Evolutionary conservation across 192 early-diverging fungal species (phyloP).

Genomic region (Phycomyces blakesleeanus): DNA sequence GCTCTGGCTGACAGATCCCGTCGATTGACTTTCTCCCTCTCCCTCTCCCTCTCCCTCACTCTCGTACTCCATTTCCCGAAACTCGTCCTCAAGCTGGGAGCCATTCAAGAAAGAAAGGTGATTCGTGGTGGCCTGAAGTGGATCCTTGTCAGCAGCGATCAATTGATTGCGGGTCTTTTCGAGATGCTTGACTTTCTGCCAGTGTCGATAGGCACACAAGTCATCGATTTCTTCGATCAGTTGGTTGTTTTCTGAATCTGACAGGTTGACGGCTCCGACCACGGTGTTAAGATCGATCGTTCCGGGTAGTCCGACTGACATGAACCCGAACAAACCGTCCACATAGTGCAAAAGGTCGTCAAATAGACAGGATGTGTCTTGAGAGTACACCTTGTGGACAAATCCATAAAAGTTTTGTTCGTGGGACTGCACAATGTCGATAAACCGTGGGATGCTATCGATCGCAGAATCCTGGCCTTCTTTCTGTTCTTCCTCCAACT

Average conservation of each 20-base stretch:
- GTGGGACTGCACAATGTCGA: conserved; percentile 41
- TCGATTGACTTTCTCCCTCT: background rate
- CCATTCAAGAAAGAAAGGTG: background rate
- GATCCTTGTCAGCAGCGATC: conserved; percentile 1
- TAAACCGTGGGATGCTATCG: conserved; percentile 35
- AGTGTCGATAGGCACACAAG: conserved; percentile 13
- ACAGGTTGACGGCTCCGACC: background rate
- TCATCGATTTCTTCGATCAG: conserved; percentile 10
- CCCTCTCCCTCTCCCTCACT: background rate
- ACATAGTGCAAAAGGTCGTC: conserved; percentile 48
- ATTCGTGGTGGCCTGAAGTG: background rate
- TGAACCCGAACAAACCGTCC: conserved; percentile 33
- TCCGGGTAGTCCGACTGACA: conserved; percentile 7
- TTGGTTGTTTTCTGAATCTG: background rate
- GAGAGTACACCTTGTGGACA: conserved; percentile 51
- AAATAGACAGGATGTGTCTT: conserved; percentile 46
- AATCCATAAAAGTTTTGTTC: conserved; percentile 49
- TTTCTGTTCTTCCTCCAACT: no score
- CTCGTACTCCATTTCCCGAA: background rate
- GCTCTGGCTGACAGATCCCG: background rate
- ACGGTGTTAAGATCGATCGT: conserved; percentile 5
- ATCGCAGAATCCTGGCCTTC: background rate
- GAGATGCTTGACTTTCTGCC: conserved; percentile 11
- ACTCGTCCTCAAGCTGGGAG: background rate
- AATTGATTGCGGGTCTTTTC: conserved; percentile 7